Evolutionary conservation across 768 basidiomycete species (phyloP).

Genomic region (Pulveroboletus sp.): DNA sequence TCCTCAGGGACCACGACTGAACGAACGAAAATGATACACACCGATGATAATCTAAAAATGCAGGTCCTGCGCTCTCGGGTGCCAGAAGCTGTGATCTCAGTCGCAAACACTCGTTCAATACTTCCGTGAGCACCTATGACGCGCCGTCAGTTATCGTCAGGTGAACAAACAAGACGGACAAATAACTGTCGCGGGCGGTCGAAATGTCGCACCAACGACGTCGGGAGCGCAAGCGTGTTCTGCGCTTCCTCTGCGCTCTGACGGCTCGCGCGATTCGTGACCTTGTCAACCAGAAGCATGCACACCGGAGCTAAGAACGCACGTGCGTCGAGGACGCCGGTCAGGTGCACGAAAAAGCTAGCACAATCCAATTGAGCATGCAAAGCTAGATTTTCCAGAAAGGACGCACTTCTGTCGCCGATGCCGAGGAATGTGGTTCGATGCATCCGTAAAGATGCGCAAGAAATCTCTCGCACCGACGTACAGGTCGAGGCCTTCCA

Average conservation of each 20-base stretch:
- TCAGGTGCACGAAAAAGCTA: slow-evolving; percentile 90
- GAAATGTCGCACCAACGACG: slow-evolving; percentile 59
- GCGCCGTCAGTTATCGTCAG: background rate
- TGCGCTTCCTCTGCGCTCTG: slow-evolving; percentile 58
- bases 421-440: slow-evolving; percentile 88
- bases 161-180: slow-evolving; percentile 36
- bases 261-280: slow-evolving; percentile 62
- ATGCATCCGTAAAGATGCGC: slow-evolving; percentile 89
- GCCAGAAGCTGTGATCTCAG: slow-evolving; percentile 44
- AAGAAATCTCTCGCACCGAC: slow-evolving; percentile 76
- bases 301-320: slow-evolving; percentile 80
- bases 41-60: slow-evolving; percentile 57
- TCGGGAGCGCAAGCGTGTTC: slow-evolving; percentile 59
- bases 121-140: slow-evolving; percentile 54
- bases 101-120: slow-evolving; percentile 62
- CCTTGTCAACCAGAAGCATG: slow-evolving; percentile 82
- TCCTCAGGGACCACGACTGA: background rate
- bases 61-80: slow-evolving; percentile 35
- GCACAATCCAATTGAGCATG: slow-evolving; percentile 4
- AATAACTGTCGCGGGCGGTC: slow-evolving; percentile 44
- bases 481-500: slow-evolving; percentile 55
- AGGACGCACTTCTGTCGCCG: slow-evolving; percentile 74
- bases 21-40: slow-evolving; percentile 23
- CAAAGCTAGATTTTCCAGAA: background rate
- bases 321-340: slow-evolving; percentile 71